Percentiles rank a stretch among this genome's conserved stretches.
These are phyloP conservation scores for Kuraishia molischiana DNA, from an alignment of 805 yeast species.

Conservation along the genomic window DNA sequence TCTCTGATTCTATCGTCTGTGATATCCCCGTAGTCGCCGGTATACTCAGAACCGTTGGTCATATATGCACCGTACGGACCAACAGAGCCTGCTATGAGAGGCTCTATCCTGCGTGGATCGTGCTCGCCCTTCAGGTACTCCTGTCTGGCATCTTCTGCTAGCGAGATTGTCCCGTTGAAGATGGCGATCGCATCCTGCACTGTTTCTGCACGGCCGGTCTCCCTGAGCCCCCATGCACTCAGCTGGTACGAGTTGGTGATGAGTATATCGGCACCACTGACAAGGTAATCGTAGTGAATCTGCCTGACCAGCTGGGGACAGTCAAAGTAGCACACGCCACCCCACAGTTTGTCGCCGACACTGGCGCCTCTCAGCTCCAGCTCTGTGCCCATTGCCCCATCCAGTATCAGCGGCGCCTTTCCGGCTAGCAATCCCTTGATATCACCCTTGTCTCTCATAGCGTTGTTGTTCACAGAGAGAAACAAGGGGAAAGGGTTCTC, in stretches of 20 bases:
- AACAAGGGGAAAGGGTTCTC: too few species aligned
- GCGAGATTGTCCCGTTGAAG: conserved; percentile 13
- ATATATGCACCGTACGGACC: conserved; percentile 75
- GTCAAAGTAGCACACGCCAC: conserved; percentile 39
- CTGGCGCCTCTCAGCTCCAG: conserved; percentile 37
- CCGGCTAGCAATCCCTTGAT: background rate
- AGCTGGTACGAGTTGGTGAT: conserved; percentile 57
- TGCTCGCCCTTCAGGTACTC: conserved; percentile 5
- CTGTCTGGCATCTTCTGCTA: conserved; percentile 13
- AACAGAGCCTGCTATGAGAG: conserved; percentile 45
- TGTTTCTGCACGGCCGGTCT: conserved; percentile 8
- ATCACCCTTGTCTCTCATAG: background rate
- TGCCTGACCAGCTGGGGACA: conserved; percentile 31
- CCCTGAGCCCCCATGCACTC: conserved; percentile 29
- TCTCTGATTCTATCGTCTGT: conserved; percentile 26
- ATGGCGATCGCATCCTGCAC: conserved; percentile 2
- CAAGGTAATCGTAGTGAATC: conserved; percentile 41
- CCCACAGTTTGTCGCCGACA: conserved; percentile 48
- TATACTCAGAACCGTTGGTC: conserved; percentile 63
- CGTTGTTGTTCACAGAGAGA: too few species aligned
- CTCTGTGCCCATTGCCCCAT: conserved; percentile 63
- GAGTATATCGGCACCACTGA: conserved; percentile 44
- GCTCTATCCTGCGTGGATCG: conserved; percentile 3
- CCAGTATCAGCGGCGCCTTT: conserved; percentile 18
- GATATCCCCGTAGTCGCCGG: conserved; percentile 49